These are phyloP conservation scores for Myxozyma udenii DNA, from an alignment of 805 yeast genomes.

Conservation along the genomic window DNA sequence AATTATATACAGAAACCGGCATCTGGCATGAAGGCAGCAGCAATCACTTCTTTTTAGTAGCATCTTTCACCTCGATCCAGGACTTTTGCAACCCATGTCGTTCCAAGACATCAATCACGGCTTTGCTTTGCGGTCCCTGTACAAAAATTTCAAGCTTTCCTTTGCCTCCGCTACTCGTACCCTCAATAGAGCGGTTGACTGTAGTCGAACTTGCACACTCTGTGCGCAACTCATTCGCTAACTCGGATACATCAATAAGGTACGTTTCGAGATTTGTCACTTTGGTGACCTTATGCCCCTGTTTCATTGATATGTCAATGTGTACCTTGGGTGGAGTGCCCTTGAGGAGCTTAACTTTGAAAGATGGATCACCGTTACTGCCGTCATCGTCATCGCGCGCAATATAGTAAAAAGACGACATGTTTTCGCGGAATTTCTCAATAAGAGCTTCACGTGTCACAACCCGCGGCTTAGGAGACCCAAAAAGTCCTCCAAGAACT, in stretches of 20 bases:
- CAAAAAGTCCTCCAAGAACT: slow-evolving; percentile 36
- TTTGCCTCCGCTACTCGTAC: slow-evolving; percentile 42
- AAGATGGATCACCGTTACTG: neutral
- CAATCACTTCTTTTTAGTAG: slow-evolving; percentile 14
- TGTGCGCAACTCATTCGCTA: slow-evolving; percentile 67
- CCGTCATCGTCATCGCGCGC: slow-evolving; percentile 48
- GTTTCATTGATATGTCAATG: slow-evolving; percentile 68
- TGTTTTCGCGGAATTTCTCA: slow-evolving; percentile 43
- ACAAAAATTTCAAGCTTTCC: slow-evolving; percentile 70
- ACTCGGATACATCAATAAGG: slow-evolving; percentile 57
- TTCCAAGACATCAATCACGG: slow-evolving; percentile 56
- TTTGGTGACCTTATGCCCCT: slow-evolving; percentile 80
- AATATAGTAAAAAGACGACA: slow-evolving; percentile 47
- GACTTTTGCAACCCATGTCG: slow-evolving; percentile 60
- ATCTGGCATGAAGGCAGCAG: too few relatives aligned
- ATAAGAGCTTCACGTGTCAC: slow-evolving; percentile 41
- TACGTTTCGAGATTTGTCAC: slow-evolving; percentile 68
- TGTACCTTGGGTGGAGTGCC: slow-evolving; percentile 69
- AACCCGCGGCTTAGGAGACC: slow-evolving; percentile 25
- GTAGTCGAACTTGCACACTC: slow-evolving; percentile 90
- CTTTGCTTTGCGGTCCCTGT: slow-evolving; percentile 82
- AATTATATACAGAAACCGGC: too few relatives aligned
- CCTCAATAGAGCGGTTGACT: slow-evolving; percentile 39
- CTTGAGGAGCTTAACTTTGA: slow-evolving; percentile 44
- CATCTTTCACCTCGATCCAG: slow-evolving; percentile 64